Base-by-base conservation (phyloP, 2,329 filamentous ascomycete species). In the Aspergillus tanneri region DNA sequence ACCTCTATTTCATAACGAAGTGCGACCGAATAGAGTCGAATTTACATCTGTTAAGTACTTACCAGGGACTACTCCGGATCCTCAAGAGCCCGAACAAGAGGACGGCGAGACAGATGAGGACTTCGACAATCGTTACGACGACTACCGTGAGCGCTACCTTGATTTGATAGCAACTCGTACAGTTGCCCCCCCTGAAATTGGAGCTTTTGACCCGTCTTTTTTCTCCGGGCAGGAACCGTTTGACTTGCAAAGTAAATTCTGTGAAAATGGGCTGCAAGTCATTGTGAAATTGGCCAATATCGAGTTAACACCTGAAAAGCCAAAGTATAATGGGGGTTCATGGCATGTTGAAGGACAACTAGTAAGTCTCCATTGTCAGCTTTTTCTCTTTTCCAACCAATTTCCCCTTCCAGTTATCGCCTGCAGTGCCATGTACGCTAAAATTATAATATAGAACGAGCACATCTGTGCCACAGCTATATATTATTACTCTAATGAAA, bases 221-320 rank as follows among this genome's bases (percentile, higher is more conserved):
- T 18, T 1, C 22, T 14, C 3, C 27, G 10, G n/a, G 6, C 32
- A 9, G 24, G 46, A 12, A 35, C n/a, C n/a, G n/a, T 55, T 64
- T 6, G 42, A 61, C 16, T 49, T 68, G 5, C 52, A 48, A 12
- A 43, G 57, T 5, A 36, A 62, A 9, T 75, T 69, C 48, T 36
- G 54, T 11, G 53, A 69, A 1, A 55, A 59, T 5, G 74, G 76
- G 1, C 43, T 66, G 8, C 62, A 66, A 25, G 47, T 66, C 25
- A 84, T 87, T 25, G 78, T 86, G 42, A 86, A 86, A 59, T 72
- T 87, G 56, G 78, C 81, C 0, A 79, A 75, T 37, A 82, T 86
- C 46, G 73, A 84, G 37, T 70, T 86, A 0, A 81, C 77, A 0
- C 83, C 83, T 0, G 77, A 80, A 22, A 78, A 80, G 8, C 79